phyloP scores from a whole-genome alignment of 176 grass and related monocot species.

The Cymbopogon citratus region DNA sequence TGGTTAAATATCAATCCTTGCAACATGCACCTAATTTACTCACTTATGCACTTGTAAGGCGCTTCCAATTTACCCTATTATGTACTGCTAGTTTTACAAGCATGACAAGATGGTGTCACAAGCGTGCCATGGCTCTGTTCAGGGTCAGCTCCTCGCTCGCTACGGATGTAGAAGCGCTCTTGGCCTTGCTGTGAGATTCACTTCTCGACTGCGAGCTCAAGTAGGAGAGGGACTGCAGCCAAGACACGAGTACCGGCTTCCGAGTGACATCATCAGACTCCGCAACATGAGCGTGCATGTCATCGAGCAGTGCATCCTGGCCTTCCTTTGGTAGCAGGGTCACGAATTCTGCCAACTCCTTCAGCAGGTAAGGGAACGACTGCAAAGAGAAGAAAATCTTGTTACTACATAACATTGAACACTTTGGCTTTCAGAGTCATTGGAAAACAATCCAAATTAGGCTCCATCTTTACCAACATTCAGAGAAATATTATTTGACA shows the following conservation, averaged over 20 bases:
- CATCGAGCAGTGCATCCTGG: slow-evolving; percentile 71
- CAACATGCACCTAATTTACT: too few species aligned
- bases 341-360: slow-evolving; percentile 71
- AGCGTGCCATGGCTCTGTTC: slow-evolving; percentile 29
- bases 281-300: slow-evolving; percentile 69
- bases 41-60: too few species aligned
- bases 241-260: slow-evolving; percentile 79
- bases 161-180: background rate
- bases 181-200: background rate
- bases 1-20: too few species aligned
- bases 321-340: slow-evolving; percentile 65
- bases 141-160: slow-evolving; percentile 3
- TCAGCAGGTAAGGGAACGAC: slow-evolving; percentile 80
- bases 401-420: background rate
- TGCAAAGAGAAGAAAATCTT: background rate
- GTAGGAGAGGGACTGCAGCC: slow-evolving; percentile 89
- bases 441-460: background rate
- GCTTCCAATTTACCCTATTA: background rate
- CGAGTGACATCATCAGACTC: slow-evolving; percentile 85
- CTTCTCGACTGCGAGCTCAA: slow-evolving; percentile 49
- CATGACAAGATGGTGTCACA: slow-evolving; percentile 9
- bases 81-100: background rate
- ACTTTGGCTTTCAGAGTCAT: too few species aligned
- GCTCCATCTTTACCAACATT: background rate
- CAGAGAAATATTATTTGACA: background rate